Base-by-base conservation (phyloP, 768 basidiomycete species). In the Kwoniella bestiolae region DNA sequence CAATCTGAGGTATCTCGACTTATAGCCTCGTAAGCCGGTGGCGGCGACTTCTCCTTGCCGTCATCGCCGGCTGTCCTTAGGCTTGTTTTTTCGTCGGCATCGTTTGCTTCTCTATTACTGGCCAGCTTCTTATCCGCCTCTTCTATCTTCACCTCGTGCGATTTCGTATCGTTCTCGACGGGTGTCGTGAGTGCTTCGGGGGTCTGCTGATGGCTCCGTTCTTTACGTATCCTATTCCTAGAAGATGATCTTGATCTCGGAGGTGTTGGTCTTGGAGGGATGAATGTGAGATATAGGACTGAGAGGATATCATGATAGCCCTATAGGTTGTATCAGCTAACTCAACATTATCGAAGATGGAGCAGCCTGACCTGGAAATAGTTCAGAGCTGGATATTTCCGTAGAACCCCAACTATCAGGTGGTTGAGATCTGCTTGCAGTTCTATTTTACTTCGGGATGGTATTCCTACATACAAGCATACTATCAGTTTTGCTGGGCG, bases 221-320 rank as follows among this genome's bases (percentile, higher is more conserved):
- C 14, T 50, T 46, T 55, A 35, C 44, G 62, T 25, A 58, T 58
- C 8, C 57, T 35, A 18, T 25, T 47, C 3, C 45, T 44, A 9
- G 68, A 65, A 26, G 65, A 65, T 3, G 70, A 60, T 34, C 49
- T 23, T 8, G 63, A 51, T 32, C 49, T 18, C 32, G 47, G 60
- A 23, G 28, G 51, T 1, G 55, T 45, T 26, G 71, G 51, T 55
- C 49, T 53, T 3, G 50, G 66, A 3, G 78, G 75, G 21, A 79
- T 64, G 56, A 76, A 80, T 3, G 81, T 80, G 11, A 82, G 66
- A 61, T 80, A 80, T 3, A 96, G 66, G 12, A 96, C 92, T 0
- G 91, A 90, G 23, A 92, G 84, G 46, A 97, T 92, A 75, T 96
- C 94, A 75, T 96, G 94, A 80, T 91, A 95, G 49, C 94, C 94